Conservation (phyloP, 805 yeast species). For the Tetrapisispora iriomotensis region DNA sequence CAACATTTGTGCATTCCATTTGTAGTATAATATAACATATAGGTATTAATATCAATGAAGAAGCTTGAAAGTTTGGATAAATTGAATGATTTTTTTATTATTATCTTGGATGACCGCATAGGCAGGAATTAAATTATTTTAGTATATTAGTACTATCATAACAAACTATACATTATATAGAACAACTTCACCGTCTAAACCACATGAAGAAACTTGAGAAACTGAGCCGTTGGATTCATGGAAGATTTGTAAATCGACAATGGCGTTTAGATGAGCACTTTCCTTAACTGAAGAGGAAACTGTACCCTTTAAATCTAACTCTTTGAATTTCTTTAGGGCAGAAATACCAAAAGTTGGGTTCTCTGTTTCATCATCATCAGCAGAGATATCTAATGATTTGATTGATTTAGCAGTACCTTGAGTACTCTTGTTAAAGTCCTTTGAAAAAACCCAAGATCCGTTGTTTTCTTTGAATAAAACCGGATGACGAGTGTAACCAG, state of each 20-base stretch:
- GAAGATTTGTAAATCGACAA: conserved; percentile 52
- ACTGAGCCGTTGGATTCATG: conserved; percentile 41
- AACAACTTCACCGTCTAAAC: conserved; percentile 88
- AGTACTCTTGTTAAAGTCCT: conserved; percentile 45
- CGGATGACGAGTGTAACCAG: conserved; percentile 90
- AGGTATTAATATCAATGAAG: neutral
- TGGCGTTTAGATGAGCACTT: conserved; percentile 87
- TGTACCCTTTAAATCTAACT: conserved; percentile 89
- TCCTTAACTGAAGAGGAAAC: conserved; percentile 39
- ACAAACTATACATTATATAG: conserved; percentile 46
- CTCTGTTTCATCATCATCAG: conserved; percentile 45
- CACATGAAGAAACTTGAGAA: conserved; percentile 59
- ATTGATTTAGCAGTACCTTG: conserved; percentile 1
- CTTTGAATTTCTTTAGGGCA: conserved; percentile 89
- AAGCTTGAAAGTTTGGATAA: no score
- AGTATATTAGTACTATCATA: neutral
- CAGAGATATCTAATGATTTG: conserved; percentile 18
- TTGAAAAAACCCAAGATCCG: conserved; percentile 52
- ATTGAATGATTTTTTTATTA: no score
- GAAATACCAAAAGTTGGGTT: conserved; percentile 49
- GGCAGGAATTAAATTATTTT: no score
- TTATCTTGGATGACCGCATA: no score
- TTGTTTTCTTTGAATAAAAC: conserved; percentile 67
- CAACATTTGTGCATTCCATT: neutral
- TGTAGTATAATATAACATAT: neutral